phyloP scores from a whole-genome alignment of 2,329 filamentous ascomycete genomes.

The Monosporascus ibericus region DNA sequence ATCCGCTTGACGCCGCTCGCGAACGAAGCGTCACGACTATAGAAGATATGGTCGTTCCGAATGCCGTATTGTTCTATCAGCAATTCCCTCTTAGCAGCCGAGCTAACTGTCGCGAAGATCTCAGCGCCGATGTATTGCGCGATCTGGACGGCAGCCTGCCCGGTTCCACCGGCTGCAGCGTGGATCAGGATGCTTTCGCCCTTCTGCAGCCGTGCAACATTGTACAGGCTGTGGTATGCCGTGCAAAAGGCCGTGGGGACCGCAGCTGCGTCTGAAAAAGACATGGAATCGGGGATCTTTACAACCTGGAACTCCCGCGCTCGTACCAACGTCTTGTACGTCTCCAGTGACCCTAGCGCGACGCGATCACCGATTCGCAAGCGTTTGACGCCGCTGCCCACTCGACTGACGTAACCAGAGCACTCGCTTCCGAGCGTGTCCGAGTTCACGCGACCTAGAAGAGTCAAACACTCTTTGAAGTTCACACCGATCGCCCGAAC shows the following conservation, averaged over 20 bases:
- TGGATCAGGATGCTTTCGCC: constrained; percentile 14
- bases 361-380: constrained; percentile 10
- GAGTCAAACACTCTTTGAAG: constrained; percentile 6
- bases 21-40: constrained; percentile 11
- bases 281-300: constrained; percentile 7
- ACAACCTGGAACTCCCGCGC: background rate
- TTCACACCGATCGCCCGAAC: constrained; percentile 4
- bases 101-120: constrained; percentile 10
- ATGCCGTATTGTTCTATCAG: constrained; percentile 7
- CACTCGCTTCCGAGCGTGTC: constrained; percentile 8
- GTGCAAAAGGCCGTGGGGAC: constrained; percentile 5
- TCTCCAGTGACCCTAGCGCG: constrained; percentile 2
- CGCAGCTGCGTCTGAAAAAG: constrained; percentile 6
- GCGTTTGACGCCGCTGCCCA: constrained; percentile 2
- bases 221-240: constrained; percentile 3
- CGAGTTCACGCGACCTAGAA: constrained; percentile 8
- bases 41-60: constrained; percentile 9
- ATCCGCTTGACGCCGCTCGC: background rate
- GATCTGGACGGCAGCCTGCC: constrained; percentile 9
- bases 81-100: constrained; percentile 7
- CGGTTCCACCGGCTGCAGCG: constrained; percentile 9
- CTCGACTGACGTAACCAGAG: constrained; percentile 7
- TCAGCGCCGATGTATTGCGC: constrained; percentile 7
- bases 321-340: background rate
- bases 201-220: background rate